Conservation (phyloP, 805 yeast species). For the Spathaspora gorwiae region DNA sequence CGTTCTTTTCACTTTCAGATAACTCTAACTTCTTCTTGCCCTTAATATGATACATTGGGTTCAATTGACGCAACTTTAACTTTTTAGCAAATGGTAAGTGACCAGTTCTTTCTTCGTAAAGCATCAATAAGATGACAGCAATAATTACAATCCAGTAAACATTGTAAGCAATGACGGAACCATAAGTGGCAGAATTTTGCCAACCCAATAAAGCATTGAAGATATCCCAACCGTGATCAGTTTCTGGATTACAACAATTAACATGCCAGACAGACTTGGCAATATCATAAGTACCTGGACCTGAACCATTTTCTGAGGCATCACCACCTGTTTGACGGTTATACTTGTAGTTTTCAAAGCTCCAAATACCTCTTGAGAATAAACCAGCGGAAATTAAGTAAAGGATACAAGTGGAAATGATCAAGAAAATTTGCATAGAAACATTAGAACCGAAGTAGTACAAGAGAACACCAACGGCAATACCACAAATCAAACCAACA, state of each 20-base stretch:
- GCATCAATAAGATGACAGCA: slow-evolving; percentile 50
- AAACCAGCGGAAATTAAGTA: slow-evolving; percentile 87
- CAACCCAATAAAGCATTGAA: slow-evolving; percentile 90
- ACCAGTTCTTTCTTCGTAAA: slow-evolving; percentile 75
- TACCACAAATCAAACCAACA: slow-evolving; percentile 75
- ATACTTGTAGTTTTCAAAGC: slow-evolving; percentile 64
- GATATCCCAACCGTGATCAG: slow-evolving; percentile 90
- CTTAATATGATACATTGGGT: slow-evolving; percentile 33
- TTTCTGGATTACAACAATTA: slow-evolving; percentile 90
- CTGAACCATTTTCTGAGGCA: slow-evolving; percentile 83
- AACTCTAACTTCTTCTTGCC: slow-evolving; percentile 42
- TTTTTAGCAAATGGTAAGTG: slow-evolving; percentile 62
- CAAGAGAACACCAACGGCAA: slow-evolving; percentile 57
- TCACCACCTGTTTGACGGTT: slow-evolving; percentile 77
- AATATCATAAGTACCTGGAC: slow-evolving; percentile 89
- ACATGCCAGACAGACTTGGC: slow-evolving; percentile 85
- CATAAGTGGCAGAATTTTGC: slow-evolving; percentile 92
- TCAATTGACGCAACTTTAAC: slow-evolving; percentile 24
- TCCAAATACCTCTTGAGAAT: slow-evolving; percentile 89
- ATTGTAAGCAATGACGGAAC: slow-evolving; percentile 82
- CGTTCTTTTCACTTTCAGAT: slow-evolving; percentile 47
- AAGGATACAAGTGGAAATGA: slow-evolving; percentile 78
- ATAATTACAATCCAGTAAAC: slow-evolving; percentile 75
- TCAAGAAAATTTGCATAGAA: slow-evolving; percentile 77
- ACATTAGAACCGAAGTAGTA: slow-evolving; percentile 75